These are phyloP conservation scores for Coemansia sp. DNA, from an alignment of 192 early-diverging fungal species.

Conservation along the genomic window DNA sequence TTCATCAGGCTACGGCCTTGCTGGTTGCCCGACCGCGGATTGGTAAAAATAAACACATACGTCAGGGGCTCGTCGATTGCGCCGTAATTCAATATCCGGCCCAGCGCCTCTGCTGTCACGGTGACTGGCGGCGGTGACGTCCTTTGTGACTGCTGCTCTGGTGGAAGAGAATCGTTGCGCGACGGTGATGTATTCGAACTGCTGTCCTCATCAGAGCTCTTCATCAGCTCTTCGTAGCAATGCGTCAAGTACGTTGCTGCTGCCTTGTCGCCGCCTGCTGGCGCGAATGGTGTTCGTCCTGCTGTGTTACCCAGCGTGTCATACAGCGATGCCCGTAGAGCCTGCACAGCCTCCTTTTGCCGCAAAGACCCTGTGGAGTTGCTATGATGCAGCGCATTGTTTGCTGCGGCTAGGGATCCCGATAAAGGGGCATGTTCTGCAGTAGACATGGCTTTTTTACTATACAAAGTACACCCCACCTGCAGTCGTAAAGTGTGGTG, in stretches of 20 bases:
- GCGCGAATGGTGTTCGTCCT: slow-evolving; percentile 40
- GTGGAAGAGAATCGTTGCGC: not conserved
- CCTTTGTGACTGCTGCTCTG: slow-evolving; percentile 3
- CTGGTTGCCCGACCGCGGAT: slow-evolving; percentile 71
- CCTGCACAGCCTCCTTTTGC: not conserved
- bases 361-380: not conserved
- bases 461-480: too few relatives aligned
- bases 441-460: too few relatives aligned
- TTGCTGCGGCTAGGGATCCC: not conserved
- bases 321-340: slow-evolving; percentile 1
- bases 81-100: slow-evolving; percentile 9
- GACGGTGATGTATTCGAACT: not conserved
- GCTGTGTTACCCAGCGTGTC: not conserved
- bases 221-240: slow-evolving; percentile 48
- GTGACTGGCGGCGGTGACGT: slow-evolving; percentile 14
- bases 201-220: slow-evolving; percentile 16
- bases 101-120: slow-evolving; percentile 12
- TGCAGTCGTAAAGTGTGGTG: too few relatives aligned
- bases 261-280: slow-evolving; percentile 20
- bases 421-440: too few relatives aligned
- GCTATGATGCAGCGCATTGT: not conserved
- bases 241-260: slow-evolving; percentile 38
- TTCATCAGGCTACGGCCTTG: slow-evolving; percentile 60
- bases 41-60: slow-evolving; percentile 74
- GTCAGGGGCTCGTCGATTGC: slow-evolving; percentile 52